phyloP scores from a whole-genome alignment of 2,329 filamentous ascomycete genomes.

The Thielaviopsis populi region DNA sequence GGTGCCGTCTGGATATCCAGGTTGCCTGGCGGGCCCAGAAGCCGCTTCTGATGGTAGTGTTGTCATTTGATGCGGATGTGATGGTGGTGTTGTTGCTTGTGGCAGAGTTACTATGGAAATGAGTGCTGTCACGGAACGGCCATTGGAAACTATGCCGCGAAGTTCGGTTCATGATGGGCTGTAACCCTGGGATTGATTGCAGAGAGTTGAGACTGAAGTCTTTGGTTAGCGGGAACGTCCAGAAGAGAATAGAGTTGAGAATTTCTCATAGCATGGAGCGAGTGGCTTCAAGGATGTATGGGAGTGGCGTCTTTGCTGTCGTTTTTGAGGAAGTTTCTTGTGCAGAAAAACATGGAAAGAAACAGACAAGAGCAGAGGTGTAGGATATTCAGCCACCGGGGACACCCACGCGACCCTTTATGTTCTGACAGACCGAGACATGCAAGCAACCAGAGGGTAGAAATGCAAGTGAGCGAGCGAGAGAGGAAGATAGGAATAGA shows the following conservation, averaged over 20 bases:
- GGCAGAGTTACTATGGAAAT: slow-evolving; percentile 8
- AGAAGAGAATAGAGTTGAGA: slow-evolving; percentile 4
- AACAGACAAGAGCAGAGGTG: background rate
- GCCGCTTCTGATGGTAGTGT: slow-evolving; percentile 10
- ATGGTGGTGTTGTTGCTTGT: slow-evolving; percentile 12
- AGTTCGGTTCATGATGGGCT: slow-evolving; percentile 4
- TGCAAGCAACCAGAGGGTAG: slow-evolving; percentile 2
- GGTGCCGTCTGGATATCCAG: slow-evolving; percentile 8
- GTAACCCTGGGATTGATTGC: slow-evolving; percentile 2
- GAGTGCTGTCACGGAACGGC: slow-evolving; percentile 17
- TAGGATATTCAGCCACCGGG: background rate
- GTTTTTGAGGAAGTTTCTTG: background rate
- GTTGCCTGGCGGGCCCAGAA: slow-evolving; percentile 15
- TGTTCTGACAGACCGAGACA: background rate
- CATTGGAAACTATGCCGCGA: slow-evolving; percentile 15
- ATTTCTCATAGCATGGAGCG: background rate
- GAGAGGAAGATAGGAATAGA: no score
- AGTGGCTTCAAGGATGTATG: background rate
- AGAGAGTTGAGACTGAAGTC: slow-evolving; percentile 7
- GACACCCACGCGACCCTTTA: background rate
- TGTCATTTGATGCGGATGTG: slow-evolving; percentile 2
- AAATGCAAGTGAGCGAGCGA: background rate
- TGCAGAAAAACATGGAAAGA: background rate
- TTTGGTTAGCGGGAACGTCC: slow-evolving; percentile 8
- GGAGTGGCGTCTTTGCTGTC: background rate